Evolutionary conservation across 2,329 filamentous ascomycete genomes (phyloP).

Genomic region (Diaporthe longicolla): DNA sequence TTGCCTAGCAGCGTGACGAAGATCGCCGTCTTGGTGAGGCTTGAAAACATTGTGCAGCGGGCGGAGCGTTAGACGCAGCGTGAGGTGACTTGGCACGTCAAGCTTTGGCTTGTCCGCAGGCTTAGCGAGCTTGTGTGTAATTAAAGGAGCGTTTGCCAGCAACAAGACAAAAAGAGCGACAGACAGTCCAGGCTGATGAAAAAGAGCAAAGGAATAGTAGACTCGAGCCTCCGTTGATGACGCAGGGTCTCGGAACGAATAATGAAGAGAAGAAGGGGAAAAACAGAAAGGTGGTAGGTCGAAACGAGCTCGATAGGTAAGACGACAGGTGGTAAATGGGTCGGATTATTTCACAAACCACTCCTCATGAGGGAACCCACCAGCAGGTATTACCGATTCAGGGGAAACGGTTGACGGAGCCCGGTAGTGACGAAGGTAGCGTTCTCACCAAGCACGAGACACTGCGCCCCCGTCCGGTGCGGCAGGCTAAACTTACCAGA

Average conservation of each 20-base stretch:
- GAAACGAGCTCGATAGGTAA: background rate
- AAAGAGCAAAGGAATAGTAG: background rate
- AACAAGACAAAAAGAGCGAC: slow-evolving; percentile 27
- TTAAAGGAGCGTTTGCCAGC: slow-evolving; percentile 21
- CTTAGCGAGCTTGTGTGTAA: slow-evolving; percentile 75
- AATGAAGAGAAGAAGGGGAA: slow-evolving; percentile 1
- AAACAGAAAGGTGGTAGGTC: background rate
- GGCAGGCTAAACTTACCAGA: slow-evolving; percentile 34
- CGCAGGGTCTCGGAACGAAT: slow-evolving; percentile 3
- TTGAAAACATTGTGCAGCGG: slow-evolving; percentile 15
- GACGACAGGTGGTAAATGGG: background rate
- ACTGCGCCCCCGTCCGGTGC: slow-evolving; percentile 37
- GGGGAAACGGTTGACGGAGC: background rate
- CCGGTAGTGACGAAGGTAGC: slow-evolving; percentile 6
- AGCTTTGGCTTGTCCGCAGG: slow-evolving; percentile 68
- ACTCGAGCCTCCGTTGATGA: slow-evolving; percentile 29
- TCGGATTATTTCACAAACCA: slow-evolving; percentile 19
- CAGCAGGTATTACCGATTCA: slow-evolving; percentile 22
- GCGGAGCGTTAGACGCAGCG: background rate
- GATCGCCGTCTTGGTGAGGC: slow-evolving; percentile 38
- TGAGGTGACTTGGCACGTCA: slow-evolving; percentile 23
- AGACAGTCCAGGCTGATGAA: slow-evolving; percentile 29
- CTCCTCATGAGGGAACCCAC: slow-evolving; percentile 1
- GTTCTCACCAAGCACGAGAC: slow-evolving; percentile 20
- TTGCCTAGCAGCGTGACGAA: slow-evolving; percentile 39